These are phyloP conservation scores for Thielaviopsis ethacetica DNA, from an alignment of 2,329 filamentous ascomycete genomes.

Conservation along the genomic window DNA sequence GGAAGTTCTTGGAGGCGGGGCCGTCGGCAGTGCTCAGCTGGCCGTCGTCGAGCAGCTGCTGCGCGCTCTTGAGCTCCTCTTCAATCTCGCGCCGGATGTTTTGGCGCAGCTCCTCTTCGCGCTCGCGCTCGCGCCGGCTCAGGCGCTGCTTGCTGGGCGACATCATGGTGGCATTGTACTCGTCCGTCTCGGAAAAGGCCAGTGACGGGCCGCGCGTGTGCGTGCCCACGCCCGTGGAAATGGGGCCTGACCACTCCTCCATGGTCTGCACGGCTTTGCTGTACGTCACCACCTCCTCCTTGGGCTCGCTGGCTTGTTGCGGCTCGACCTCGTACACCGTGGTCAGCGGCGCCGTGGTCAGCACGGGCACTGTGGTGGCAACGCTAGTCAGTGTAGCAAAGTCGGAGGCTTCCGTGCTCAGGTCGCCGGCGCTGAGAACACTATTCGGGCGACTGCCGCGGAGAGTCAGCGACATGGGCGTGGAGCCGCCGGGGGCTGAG, in stretches of 20 bases:
- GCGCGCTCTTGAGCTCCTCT: slow-evolving; percentile 67
- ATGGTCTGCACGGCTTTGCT: slow-evolving; percentile 92
- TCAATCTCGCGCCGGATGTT: slow-evolving; percentile 80
- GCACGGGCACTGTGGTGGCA: slow-evolving; percentile 41
- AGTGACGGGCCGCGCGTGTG: slow-evolving; percentile 33
- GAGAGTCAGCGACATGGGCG: slow-evolving; percentile 38
- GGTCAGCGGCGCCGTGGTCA: slow-evolving; percentile 56
- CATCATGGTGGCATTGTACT: slow-evolving; percentile 34
- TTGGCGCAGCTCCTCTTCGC: slow-evolving; percentile 77
- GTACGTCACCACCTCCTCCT: slow-evolving; percentile 82
- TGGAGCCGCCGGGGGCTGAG: slow-evolving; percentile 40
- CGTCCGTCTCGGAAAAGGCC: slow-evolving; percentile 41
- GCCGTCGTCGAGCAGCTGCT: slow-evolving; percentile 40
- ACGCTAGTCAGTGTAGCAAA: slow-evolving; percentile 31
- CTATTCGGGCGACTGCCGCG: slow-evolving; percentile 71
- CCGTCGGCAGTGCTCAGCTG: slow-evolving; percentile 21
- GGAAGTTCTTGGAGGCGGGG: slow-evolving; percentile 39
- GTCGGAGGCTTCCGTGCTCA: slow-evolving; percentile 60
- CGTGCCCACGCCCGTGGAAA: slow-evolving; percentile 13
- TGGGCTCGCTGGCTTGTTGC: slow-evolving; percentile 30
- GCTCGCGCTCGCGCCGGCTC: slow-evolving; percentile 63
- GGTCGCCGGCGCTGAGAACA: slow-evolving; percentile 63
- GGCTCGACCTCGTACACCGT: slow-evolving; percentile 71
- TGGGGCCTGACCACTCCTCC: slow-evolving; percentile 48
- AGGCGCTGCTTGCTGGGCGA: slow-evolving; percentile 51